A percentile compares a stretch with the other conserved stretches of the same genome.
Conservation (phyloP, 352 stramenopile species). For the Thalassiosira gravida region DNA sequence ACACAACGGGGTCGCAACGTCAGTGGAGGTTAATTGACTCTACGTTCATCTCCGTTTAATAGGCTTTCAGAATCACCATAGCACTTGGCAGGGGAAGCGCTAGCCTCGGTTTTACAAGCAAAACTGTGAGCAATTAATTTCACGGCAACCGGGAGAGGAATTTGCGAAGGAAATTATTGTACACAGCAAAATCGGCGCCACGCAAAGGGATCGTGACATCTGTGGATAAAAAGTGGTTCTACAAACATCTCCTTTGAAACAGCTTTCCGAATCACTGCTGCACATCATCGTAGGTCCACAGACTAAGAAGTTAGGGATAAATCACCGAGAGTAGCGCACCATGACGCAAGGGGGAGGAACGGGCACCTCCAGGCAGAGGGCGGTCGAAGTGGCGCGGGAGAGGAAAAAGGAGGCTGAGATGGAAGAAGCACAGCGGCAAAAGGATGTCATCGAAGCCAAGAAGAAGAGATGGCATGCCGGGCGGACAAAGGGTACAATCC, state of each 20-base stretch:
- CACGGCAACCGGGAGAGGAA: not conserved
- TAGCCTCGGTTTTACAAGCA: not conserved
- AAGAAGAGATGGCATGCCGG: not conserved
- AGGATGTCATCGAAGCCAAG: not conserved
- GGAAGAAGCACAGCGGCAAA: not conserved
- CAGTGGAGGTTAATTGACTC: not conserved
- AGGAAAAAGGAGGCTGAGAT: not conserved
- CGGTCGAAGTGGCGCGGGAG: not conserved
- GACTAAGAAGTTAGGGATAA: not conserved
- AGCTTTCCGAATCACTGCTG: not conserved
- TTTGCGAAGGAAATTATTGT: not conserved
- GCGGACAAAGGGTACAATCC: not conserved
- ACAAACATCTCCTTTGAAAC: not conserved
- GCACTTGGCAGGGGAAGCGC: not conserved
- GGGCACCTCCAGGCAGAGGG: not conserved
- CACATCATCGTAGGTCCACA: not conserved
- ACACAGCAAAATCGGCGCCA: not conserved
- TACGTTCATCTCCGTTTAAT: not conserved
- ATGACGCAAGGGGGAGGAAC: not conserved
- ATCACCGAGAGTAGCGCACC: not conserved
- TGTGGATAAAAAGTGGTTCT: not conserved
- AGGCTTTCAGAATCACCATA: conserved; percentile 5
- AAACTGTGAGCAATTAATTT: not conserved
- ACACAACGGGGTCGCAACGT: not conserved
- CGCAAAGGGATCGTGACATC: not conserved